Base-by-base conservation (phyloP, 2,329 filamentous ascomycete species). In the Conoideocrella luteorostrata region DNA sequence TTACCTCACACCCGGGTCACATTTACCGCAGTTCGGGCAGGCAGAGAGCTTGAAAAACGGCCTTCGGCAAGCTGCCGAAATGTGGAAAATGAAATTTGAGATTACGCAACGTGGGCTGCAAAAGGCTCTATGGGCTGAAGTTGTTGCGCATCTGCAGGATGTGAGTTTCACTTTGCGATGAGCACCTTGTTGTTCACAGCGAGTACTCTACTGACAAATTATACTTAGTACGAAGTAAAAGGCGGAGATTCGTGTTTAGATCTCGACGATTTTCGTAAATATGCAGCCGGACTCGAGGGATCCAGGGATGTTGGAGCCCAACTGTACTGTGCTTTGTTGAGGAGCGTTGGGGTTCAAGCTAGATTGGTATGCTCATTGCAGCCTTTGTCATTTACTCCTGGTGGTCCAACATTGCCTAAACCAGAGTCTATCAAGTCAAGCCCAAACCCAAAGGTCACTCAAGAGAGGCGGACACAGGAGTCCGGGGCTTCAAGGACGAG, bases 321-420 rank as follows among this genome's bases (percentile, higher is more conserved):
- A 60, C 63, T 98, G 0, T 95, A 94, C 56, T 97, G 93, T 61
- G 86, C 90, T 3, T 65, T 97, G 24, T 72, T 98, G 4, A 82
- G 93, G 15, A 78, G 81, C n/a, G 80, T 77, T n/a, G 89, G 88
- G 3, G 80, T 97, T 6, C 80, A 88, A 50, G 75, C 87, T 5
- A 78, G 93, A 11, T 72, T 98, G 4, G 86, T 97, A 1, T 96
- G 89, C 62, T 98, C 93, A 4, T 68, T 98, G 4, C 93, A 98
- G 52, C 80, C 84, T 2, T 70, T 98, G 1, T 75, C 86, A 0
- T 90, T 90, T 52, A 70, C 73, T 3, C 74, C 72, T 5, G 64
- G 68, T 1, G 74, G 69, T 0, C 77, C 77, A 2, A 62, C 67
- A 0, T 61, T 79, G 47, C 65, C 68, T 0, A 72, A 69, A 26